These are phyloP conservation scores for Ceratorhiza oryzae-sativae DNA, from an alignment of 1,284 basidiomycete species.

Conservation along the genomic window DNA sequence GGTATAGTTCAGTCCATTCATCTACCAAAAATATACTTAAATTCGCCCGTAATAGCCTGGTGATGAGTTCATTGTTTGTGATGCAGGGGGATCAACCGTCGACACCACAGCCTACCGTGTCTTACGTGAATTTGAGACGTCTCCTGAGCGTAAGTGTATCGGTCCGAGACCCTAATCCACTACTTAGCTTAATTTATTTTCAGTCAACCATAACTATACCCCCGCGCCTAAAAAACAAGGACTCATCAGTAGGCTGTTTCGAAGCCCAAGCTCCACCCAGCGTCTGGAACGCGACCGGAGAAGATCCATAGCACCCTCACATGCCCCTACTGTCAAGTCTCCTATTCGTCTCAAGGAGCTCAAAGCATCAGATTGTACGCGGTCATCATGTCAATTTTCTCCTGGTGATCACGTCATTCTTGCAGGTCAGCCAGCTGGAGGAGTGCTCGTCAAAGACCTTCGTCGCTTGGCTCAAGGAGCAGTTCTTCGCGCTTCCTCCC, in stretches of 20 bases:
- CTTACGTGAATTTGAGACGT: conserved; percentile 4
- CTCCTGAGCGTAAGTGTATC: background rate
- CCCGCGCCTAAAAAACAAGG: background rate
- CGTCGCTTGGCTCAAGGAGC: background rate
- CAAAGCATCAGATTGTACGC: conserved; percentile 14
- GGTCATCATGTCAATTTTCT: background rate
- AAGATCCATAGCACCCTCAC: background rate
- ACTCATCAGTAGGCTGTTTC: background rate
- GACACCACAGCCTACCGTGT: conserved; percentile 12
- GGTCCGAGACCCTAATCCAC: background rate
- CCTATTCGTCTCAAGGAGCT: conserved; percentile 23
- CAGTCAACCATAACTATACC: background rate
- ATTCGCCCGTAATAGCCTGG: background rate
- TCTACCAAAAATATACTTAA: background rate
- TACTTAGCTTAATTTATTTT: background rate
- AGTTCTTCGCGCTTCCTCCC: background rate
- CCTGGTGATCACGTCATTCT: background rate
- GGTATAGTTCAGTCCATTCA: background rate
- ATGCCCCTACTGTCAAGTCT: background rate
- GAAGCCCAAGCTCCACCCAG: background rate
- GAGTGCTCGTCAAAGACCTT: conserved; percentile 11
- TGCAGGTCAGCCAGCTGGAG: conserved; percentile 21
- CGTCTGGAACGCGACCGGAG: background rate
- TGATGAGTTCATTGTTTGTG: conserved; percentile 9
- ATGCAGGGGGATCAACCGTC: conserved; percentile 17